Base-by-base conservation (phyloP, 202 grass and related monocot genomes). In the Carex arenaria region DNA sequence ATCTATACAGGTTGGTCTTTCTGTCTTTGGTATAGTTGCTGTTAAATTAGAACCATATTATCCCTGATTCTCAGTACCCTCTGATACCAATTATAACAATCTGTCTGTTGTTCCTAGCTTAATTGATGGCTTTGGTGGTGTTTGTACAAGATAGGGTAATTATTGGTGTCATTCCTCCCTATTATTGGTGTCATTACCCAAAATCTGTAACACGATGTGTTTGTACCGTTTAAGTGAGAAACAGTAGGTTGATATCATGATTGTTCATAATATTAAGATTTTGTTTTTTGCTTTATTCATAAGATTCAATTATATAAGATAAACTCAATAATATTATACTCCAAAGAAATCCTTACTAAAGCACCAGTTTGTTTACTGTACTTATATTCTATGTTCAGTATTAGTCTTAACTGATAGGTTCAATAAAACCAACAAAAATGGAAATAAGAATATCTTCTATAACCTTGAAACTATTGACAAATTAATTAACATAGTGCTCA, bases 1-100 rank as follows among this genome's bases (percentile, higher is more conserved):
- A 93, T 54, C 71, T 98, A 54, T 98, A 98, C 81, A 93, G 89
- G 96, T 95, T 62, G 72, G 68, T 80, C 40, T 57, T 19, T 56
- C 19, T 85, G 43, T 20, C 32, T 30, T 93, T 72, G 38, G 4
- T 47, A 82, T 52, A 80, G 13, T 36, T 65, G 14, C 14, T 76
- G 7, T 26, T 14, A 81, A 26, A 6, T 26, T 81, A 81, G 34
- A 52, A 49, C 32, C 43, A 26, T 49, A 11, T 5, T 18, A 28
- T 86, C 17, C 40, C 6, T 73, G 64, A 60, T 87, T 56, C 52
- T 51, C 14, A 56, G 52, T 57, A 8, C 52, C 28, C 13, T 76
- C 15, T 76, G 51, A 4, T 76, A 76, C 28, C 28, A 34, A 3
- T 31, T 56, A 19, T 78, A 77, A 45, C 23, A 31, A 13, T n/a